Conservation (phyloP, 2,329 filamentous ascomycete genomes). For the Aspergillus sp. region DNA sequence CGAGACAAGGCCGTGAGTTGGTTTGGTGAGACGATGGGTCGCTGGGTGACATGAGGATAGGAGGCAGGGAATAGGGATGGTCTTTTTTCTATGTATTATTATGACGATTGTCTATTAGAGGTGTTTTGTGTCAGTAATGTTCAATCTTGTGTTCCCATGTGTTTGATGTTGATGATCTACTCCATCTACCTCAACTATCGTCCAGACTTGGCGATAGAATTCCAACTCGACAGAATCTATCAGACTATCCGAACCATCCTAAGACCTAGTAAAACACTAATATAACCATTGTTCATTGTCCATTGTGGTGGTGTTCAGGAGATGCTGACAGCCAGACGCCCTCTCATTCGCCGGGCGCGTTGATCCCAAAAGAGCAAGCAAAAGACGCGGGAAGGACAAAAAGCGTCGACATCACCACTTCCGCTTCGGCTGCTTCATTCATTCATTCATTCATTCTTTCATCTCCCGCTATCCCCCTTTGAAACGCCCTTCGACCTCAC, state of each 20-base stretch:
- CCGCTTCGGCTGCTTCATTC: constrained; percentile 1
- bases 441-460: constrained; percentile 1
- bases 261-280: too few relatives aligned
- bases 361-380: constrained; percentile 1
- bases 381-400: constrained; percentile 7
- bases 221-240: too few relatives aligned
- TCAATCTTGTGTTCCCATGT: neutral
- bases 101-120: neutral
- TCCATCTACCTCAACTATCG: neutral
- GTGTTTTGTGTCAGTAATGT: too few relatives aligned
- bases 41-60: constrained; percentile 33
- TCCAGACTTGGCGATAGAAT: too few relatives aligned
- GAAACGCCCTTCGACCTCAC: neutral
- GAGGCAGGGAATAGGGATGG: neutral
- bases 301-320: neutral
- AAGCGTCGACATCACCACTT: constrained; percentile 9
- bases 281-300: neutral
- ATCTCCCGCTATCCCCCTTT: neutral
- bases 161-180: neutral
- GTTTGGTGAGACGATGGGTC: constrained; percentile 45
- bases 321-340: constrained; percentile 9
- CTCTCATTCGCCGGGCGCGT: constrained; percentile 9
- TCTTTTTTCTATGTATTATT: constrained; percentile 14
- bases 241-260: neutral
- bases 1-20: constrained; percentile 38